Percentiles rank a stretch among this genome's conserved stretches.
phyloP scores from a whole-genome alignment of 2,329 filamentous ascomycete species.

The Botrytis galanthina region DNA sequence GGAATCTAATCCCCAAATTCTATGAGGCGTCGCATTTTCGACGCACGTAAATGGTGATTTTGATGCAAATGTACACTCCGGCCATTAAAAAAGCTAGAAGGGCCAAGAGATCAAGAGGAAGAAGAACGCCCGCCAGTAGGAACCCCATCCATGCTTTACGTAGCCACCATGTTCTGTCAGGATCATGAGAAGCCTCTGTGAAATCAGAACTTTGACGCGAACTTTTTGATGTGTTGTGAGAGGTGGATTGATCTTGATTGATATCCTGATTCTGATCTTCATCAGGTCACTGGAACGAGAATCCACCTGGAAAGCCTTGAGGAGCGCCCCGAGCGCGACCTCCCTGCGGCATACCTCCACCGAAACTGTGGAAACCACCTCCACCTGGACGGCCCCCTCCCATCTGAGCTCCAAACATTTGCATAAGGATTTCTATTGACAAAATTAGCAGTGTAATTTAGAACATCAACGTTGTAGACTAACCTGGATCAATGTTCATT shows the following conservation, averaged over 20 bases:
- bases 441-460: background rate
- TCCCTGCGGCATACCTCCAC: slow-evolving; percentile 50
- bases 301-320: slow-evolving; percentile 51
- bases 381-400: slow-evolving; percentile 49
- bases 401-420: slow-evolving; percentile 40
- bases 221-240: slow-evolving; percentile 8
- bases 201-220: slow-evolving; percentile 14
- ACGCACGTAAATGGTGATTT: slow-evolving; percentile 29
- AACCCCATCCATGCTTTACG: slow-evolving; percentile 36
- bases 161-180: slow-evolving; percentile 26
- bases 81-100: slow-evolving; percentile 29
- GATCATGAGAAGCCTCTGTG: slow-evolving; percentile 24
- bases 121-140: slow-evolving; percentile 34
- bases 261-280: slow-evolving; percentile 17
- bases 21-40: slow-evolving; percentile 32
- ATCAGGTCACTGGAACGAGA: slow-evolving; percentile 55
- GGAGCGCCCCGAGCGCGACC: slow-evolving; percentile 35
- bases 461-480: background rate
- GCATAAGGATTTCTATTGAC: slow-evolving; percentile 36
- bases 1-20: slow-evolving; percentile 33
- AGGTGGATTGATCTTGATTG: slow-evolving; percentile 10
- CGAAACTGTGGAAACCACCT: slow-evolving; percentile 47
- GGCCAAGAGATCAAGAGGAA: slow-evolving; percentile 37
- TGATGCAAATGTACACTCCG: slow-evolving; percentile 34
- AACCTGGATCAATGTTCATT: slow-evolving; percentile 41